Base-by-base conservation (phyloP, 306 rosid species). In the Pterocarpus macrocarpus region DNA sequence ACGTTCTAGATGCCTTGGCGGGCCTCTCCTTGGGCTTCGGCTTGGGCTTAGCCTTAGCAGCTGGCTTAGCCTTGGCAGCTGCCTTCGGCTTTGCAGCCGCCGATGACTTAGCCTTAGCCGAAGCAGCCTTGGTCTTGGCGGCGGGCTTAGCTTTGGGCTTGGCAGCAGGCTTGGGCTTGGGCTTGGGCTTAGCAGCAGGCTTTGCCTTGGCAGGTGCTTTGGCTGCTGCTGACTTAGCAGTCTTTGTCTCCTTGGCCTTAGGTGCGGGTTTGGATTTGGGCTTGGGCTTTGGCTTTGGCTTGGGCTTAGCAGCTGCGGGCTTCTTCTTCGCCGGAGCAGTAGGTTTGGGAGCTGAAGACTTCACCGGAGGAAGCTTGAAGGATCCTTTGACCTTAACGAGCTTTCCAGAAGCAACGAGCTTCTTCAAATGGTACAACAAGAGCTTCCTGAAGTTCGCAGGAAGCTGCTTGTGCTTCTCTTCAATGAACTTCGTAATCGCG, bases 381-480 rank as follows among this genome's bases (percentile, higher is more conserved):
- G 98, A 94, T 1, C 88, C 78, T 62, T 91, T 94, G 5, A 94
- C 90, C 85, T 90, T 92, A 2, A 80, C 87, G 13, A 94, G 75
- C 90, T 90, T 91, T 4, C 79, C 90, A 35, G 95, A 82, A 32
- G 86, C 84, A 3, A 91, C 95, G 4, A 89, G 94, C 86, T 90
- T 94, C 97, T 94, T 94, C 88, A 86, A 85, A 63, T 92, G 90
- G 57, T 45, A 84, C 16, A 91, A 83, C 76, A 91, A 75, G 4
- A 91, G 82, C 90, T 91, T 94, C 89, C 81, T 89, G 86, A 94
- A 94, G 82, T 85, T 91, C 0, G 90, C 2, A 0, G 98, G 95
- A 17, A 94, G 91, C 3, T 90, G 75, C 82, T 91, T 90, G 2
- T 94, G 94, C 86, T 94, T 94, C 77, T 90, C 95, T 35, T 94